Conservation (phyloP, 139 green algal genomes). For the Pycnococcus provasolii region DNA sequence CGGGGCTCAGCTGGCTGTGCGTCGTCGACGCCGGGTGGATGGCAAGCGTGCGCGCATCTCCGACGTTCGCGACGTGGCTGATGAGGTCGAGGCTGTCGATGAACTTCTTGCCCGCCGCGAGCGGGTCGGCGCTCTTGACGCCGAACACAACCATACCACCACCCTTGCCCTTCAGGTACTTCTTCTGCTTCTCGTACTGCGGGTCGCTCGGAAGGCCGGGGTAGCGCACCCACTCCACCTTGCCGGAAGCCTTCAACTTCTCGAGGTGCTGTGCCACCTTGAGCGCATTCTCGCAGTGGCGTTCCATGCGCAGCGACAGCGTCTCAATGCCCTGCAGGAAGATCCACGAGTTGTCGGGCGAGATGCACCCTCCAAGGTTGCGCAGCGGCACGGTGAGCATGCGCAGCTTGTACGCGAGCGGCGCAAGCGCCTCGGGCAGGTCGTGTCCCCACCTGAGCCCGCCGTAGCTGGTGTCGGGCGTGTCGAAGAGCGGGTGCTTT, state of each 20-base stretch:
- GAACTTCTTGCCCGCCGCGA: constrained; percentile 1
- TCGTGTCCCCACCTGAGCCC: constrained; percentile 13
- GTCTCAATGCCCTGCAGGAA: constrained; percentile 23
- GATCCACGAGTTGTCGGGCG: constrained; percentile 11
- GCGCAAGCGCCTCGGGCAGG: constrained; percentile 5
- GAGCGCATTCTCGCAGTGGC: constrained; percentile 17
- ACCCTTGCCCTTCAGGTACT: constrained; percentile 18
- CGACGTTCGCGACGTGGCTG: constrained; percentile 14
- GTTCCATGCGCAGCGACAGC: constrained; percentile 18
- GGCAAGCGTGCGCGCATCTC: constrained; percentile 13
- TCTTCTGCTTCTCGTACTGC: not conserved
- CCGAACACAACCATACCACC: constrained; percentile 10
- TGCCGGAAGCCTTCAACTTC: not conserved
- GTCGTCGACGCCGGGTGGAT: constrained; percentile 18
- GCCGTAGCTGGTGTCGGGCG: constrained; percentile 7
- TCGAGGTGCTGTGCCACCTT: constrained; percentile 12
- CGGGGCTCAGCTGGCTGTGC: constrained; percentile 8
- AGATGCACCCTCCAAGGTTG: not conserved
- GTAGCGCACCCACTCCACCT: constrained; percentile 14
- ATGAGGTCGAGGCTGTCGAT: constrained; percentile 13
- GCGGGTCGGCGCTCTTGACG: constrained; percentile 6
- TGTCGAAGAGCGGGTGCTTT: constrained; percentile 15
- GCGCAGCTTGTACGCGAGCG: constrained; percentile 11
- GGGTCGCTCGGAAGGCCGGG: constrained; percentile 10
- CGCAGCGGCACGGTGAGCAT: constrained; percentile 16